Base-by-base conservation (phyloP, 257 asterid species). In the Solanum clarkiae region DNA sequence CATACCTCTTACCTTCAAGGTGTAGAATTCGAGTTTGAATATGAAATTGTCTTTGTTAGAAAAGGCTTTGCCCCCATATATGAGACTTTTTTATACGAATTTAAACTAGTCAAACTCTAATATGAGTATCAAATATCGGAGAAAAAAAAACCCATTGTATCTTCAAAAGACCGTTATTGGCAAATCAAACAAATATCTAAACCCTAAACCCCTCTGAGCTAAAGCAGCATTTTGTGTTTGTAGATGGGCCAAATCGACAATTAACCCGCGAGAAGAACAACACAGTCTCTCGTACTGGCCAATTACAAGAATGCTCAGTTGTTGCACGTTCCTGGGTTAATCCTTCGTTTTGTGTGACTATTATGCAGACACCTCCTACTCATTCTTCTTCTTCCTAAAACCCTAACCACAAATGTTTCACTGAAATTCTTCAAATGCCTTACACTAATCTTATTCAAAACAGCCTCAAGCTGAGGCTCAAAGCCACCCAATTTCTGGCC, bases 401-500 rank as follows among this genome's bases (percentile, higher is more conserved):
- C 94, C 98, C 97, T 91, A 91, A 88, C 90, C 87, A 85, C 87
- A 69, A 32, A 51, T 84, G 86, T 51, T 66, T 32, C 66, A 40
- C 65, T 69, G 53, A 16, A 79, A 16, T 5, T 24, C 18, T 68
- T 68, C 20, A 26, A 29, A 70, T 70, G 91, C 86, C 87, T 82
- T 77, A 68, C 68, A 7, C 60, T 80, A 62, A 80, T 51, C 84
- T 51, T 49, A 71, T 40, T 40, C 89, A 84, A 49, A 91, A 90
- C 63, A 86, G 80, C 77, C 72, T 89, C 59, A 89, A 79, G n/a
- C 84, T 88, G 59, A 91, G 90, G 90, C 89, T 86, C 88, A 86
- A 88, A 83, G 94, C 94, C 86, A 87, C 53, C 24, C 87, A 92
- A 90, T 82, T 90, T 70, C 80, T 91, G 87, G 86, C 92, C 51